Evolutionary conservation across 2,329 filamentous ascomycete species (phyloP), one percentile per base, ranked within the genome.

Genomic region (Hypoxylon sp.): DNA sequence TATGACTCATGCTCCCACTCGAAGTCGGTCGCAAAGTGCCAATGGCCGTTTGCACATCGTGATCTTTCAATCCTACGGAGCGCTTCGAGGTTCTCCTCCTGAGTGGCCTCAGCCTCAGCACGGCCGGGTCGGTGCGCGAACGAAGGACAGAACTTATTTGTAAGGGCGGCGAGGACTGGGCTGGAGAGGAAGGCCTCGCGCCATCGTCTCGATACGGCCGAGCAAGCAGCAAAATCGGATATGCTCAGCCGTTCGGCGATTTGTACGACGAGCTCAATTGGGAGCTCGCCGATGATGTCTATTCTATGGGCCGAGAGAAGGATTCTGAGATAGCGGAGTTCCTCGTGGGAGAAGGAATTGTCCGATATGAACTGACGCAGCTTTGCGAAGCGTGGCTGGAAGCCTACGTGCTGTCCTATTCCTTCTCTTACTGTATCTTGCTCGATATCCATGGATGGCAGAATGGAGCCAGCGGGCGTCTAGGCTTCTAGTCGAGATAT

Each of bases 181-280:
- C 40, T 21, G 15, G 67, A 69, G 33, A 69, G 42, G 18, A 70
- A 54, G 41, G 53, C 63, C 24, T 41, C 29, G 31, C 69, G 67
- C 69, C 69, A 70, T 20, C 15, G 24, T 55, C 48, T 68, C 8
- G 64, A 70, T 6, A 70, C 65, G 9, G 58, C 23, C 11, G 69
- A 54, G 40, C 69, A 70, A 8, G 20, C 6, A 26, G 55, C 48
- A 43, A 67, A 62, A 9, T 68, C 52, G 8, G 26, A 18, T n/a
- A 53, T 20, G 4, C 55, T 31, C 8, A 70, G 47, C 3, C 62
- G 18, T 11, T 52, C 8, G 2, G 54, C 58, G 42, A 70, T 58
- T 21, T 62, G 37, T 6, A 15, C 18, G 7, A 67, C 48, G 23
- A 70, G 20, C 47, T 70, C 69, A 5, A 68, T 31, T 27, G 69